Evolutionary conservation across 2,329 filamentous ascomycete genomes (phyloP).

Genomic region (Hypoxylon sp.): DNA sequence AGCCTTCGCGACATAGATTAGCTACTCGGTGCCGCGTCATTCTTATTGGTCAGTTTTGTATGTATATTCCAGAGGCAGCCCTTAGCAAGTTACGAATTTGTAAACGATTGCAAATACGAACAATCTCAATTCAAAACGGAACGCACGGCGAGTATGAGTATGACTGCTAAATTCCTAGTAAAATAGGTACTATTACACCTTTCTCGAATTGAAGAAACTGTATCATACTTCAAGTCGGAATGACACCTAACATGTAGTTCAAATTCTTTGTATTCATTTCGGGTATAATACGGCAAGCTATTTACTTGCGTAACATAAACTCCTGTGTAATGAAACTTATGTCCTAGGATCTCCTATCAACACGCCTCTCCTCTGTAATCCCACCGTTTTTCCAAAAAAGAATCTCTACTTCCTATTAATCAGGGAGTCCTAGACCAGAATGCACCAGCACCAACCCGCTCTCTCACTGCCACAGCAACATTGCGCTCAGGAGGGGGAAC

Average conservation of each 20-base stretch:
- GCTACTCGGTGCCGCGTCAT: neutral
- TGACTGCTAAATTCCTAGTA: neutral
- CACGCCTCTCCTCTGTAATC: conserved; percentile 5
- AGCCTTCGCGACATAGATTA: conserved; percentile 10
- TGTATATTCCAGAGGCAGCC: neutral
- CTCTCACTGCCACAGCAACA: neutral
- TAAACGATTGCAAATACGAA: conserved; percentile 17
- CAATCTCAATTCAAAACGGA: neutral
- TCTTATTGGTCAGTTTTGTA: conserved; percentile 11
- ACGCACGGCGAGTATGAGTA: neutral
- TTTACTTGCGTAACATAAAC: conserved; percentile 19
- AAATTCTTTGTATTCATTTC: conserved; percentile 24
- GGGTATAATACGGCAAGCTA: conserved; percentile 35
- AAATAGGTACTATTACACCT: neutral
- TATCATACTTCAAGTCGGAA: neutral
- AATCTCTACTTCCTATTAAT: conserved; percentile 14
- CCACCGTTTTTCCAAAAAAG: conserved; percentile 15
- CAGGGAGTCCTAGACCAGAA: conserved; percentile 38
- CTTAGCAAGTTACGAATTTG: conserved; percentile 11
- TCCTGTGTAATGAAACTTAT: conserved; percentile 25
- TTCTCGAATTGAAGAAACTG: neutral
- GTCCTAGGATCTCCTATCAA: conserved; percentile 26
- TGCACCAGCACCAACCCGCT: conserved; percentile 18
- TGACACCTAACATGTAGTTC: too few species aligned
- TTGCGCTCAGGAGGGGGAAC: neutral